phyloP scores from a whole-genome alignment of 2,329 filamentous ascomycete species.

The Calonectria multiphialidica region DNA sequence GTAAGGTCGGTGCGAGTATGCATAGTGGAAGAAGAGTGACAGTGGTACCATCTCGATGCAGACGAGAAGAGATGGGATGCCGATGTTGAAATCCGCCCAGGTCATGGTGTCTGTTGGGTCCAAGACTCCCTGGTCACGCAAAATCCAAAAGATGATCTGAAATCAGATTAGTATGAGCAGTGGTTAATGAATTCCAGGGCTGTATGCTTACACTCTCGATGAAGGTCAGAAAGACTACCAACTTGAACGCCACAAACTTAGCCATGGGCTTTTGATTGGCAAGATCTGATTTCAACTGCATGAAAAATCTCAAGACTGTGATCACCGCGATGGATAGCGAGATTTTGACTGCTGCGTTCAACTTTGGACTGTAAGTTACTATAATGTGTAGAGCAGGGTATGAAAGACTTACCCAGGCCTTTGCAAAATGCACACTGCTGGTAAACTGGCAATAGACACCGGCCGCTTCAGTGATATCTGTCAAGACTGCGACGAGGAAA shows the following conservation, averaged over 20 bases:
- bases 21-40: conserved; percentile 29
- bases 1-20: conserved; percentile 34
- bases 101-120: conserved; percentile 27
- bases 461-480: conserved; percentile 26
- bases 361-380: neutral
- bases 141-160: conserved; percentile 27
- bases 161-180: neutral
- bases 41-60: conserved; percentile 36
- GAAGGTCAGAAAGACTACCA: conserved; percentile 32
- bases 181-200: fast-evolving
- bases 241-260: conserved; percentile 38
- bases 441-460: conserved; percentile 32
- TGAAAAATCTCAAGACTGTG: conserved; percentile 32
- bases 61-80: conserved; percentile 32
- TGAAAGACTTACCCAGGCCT: conserved; percentile 9
- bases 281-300: conserved; percentile 30
- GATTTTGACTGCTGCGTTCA: neutral
- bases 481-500: conserved; percentile 14
- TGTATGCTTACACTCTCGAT: conserved; percentile 26
- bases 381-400: conserved; percentile 19
- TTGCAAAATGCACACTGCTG: conserved; percentile 22
- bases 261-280: conserved; percentile 30
- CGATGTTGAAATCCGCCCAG: conserved; percentile 34
- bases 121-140: conserved; percentile 20
- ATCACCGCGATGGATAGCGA: conserved; percentile 23